These are phyloP conservation scores for Starmerella geochares DNA, from an alignment of 805 yeast genomes.

Conservation along the genomic window DNA sequence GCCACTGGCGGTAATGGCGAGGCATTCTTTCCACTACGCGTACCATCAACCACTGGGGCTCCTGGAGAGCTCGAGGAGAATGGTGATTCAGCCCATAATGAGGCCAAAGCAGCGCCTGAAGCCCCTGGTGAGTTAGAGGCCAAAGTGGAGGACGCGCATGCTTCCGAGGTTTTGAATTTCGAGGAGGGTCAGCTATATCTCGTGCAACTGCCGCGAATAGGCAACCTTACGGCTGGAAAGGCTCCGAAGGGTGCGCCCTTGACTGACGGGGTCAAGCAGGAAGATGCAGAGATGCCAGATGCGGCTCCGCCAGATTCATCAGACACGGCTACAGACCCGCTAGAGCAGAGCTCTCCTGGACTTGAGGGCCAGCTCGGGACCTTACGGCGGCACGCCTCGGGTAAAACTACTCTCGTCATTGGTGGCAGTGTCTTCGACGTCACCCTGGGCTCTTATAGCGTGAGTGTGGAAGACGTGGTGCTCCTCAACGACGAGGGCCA, in stretches of 20 bases:
- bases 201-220: slow-evolving; percentile 41
- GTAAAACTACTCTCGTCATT: slow-evolving; percentile 62
- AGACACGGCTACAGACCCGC: background rate
- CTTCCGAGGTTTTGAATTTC: slow-evolving; percentile 13
- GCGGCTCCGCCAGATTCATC: slow-evolving; percentile 9
- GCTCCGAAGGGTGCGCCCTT: slow-evolving; percentile 8
- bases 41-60: slow-evolving; percentile 13
- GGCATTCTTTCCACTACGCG: slow-evolving; percentile 21
- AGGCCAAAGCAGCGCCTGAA: background rate
- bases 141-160: background rate
- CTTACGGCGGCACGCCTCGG: slow-evolving; percentile 70
- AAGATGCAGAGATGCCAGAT: slow-evolving; percentile 15
- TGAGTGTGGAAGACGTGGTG: slow-evolving; percentile 65
- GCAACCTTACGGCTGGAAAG: slow-evolving; percentile 25
- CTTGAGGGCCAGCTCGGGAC: slow-evolving; percentile 56
- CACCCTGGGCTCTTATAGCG: slow-evolving; percentile 56
- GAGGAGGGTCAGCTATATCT: slow-evolving; percentile 31
- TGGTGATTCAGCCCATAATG: slow-evolving; percentile 15
- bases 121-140: slow-evolving; percentile 8
- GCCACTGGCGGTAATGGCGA: slow-evolving; percentile 10
- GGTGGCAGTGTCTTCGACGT: slow-evolving; percentile 64
- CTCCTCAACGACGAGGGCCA: slow-evolving; percentile 38
- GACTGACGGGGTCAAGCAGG: slow-evolving; percentile 10
- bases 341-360: background rate
- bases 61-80: slow-evolving; percentile 16